A percentile compares a stretch with the other conserved stretches of the same genome.
Conservation (phyloP, 371 early-diverging fungal genomes). For the Chytridium lagenaria region DNA sequence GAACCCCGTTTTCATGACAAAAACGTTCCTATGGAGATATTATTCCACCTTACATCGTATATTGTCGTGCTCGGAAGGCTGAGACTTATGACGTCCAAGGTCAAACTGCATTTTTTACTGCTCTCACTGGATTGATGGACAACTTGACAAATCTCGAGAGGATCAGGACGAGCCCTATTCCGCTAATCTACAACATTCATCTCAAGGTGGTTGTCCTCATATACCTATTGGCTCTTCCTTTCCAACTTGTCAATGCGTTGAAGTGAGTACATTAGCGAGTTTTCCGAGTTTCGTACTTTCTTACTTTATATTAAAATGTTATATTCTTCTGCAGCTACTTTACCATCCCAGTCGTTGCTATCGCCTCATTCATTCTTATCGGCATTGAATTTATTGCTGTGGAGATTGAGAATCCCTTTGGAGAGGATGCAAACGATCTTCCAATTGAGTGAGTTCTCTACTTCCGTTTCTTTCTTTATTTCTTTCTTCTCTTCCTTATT, state of each 20-base stretch:
- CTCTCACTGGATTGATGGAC: conserved; percentile 57
- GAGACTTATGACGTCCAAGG: conserved; percentile 33
- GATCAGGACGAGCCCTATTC: conserved; percentile 78
- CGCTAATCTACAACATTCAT: conserved; percentile 78
- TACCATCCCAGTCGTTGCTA: conserved; percentile 59
- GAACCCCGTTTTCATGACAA: background rate
- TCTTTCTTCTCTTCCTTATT: background rate
- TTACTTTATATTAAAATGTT: background rate
- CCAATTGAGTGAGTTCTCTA: conserved; percentile 7
- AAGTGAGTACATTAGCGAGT: background rate
- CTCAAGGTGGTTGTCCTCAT: conserved; percentile 72
- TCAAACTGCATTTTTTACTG: conserved; percentile 26
- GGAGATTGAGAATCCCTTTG: conserved; percentile 63
- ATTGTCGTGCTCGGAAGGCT: conserved; percentile 6
- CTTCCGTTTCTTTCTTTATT: background rate
- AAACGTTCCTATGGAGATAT: conserved; percentile 27
- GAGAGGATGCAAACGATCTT: conserved; percentile 45
- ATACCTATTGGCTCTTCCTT: conserved; percentile 73
- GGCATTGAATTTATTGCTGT: conserved; percentile 74
- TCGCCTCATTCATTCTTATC: conserved; percentile 70
- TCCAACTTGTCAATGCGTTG: conserved; percentile 58
- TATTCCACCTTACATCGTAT: conserved; percentile 24
- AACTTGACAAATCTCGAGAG: conserved; percentile 74
- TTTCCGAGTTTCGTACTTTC: background rate
- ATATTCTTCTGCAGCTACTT: background rate